Evolutionary conservation across 345 rosid species (phyloP), one percentile per base, ranked within the genome.

Genomic region (Sonneratia alba): DNA sequence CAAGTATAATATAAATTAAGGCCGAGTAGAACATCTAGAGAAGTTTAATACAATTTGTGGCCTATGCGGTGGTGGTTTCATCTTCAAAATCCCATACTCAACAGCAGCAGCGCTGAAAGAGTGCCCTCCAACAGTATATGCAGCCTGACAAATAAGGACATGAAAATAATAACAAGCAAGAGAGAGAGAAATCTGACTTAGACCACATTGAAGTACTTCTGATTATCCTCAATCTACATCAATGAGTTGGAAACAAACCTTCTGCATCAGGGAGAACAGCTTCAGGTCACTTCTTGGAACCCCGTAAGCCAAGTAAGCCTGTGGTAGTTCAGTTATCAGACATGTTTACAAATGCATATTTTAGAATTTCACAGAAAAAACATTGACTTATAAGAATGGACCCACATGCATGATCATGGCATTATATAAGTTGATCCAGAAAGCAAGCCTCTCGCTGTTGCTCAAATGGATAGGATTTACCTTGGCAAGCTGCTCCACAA

Each of bases 221-320:
- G 45, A 7, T 19, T 19, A 70, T 18, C 57, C 13, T 4, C 18
- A 42, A 38, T 48, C 22, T 21, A 56, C 56, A 22, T n/a, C 51
- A 47, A 10, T 7, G 51, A 9, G 15, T 47, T 13, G 15, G 8
- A 10, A 47, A 47, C 51, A 47, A 73, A 95, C 99, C 99, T 92
- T 92, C 81, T 92, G 98, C 98, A 92, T 92, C 81, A 95, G 81
- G 37, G 97, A 89, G 84, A 95, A 90, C 76, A 92, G 84, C 85
- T 95, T 95, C 72, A 92, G 76, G 73, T 95, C 99, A 53, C 97
- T 90, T 83, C 85, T 87, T 8, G 99, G 98, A 72, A 95, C 94
- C 24, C 99, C 97, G 73, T 92, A 95, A 24, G 99, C 99, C 80
- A 95, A 83, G 83, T 87, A 92, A 45, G 96, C 99, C 99, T 90